Conservation (phyloP, 1,139 yeast genomes). For the Geotrichum citri-aurantii region DNA sequence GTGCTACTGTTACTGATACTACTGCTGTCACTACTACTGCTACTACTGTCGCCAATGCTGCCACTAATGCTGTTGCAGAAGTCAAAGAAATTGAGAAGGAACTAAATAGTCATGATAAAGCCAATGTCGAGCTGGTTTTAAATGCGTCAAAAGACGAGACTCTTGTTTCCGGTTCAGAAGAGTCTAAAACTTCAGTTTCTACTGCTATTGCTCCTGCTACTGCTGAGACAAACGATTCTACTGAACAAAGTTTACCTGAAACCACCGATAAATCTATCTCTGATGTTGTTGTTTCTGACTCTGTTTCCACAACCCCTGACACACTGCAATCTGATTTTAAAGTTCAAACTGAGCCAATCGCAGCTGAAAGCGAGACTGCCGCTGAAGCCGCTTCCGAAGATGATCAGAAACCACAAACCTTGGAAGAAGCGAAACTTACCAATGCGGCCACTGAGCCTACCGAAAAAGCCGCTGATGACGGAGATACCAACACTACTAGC, state of each 20-base stretch:
- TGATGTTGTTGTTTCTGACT: neutral
- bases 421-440: neutral
- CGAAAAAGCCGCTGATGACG: neutral
- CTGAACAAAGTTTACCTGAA: neutral
- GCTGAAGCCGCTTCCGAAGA: neutral
- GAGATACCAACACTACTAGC: neutral
- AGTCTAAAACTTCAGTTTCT: neutral
- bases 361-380: neutral
- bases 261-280: neutral
- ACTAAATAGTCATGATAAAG: neutral
- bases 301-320: neutral
- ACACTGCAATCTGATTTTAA: neutral
- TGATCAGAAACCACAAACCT: neutral
- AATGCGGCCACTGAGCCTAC: neutral
- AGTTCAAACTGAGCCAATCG: neutral
- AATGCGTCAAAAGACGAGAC: neutral
- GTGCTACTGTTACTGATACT: too few relatives aligned
- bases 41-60: neutral
- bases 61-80: neutral
- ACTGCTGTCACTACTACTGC: neutral
- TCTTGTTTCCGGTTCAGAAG: neutral
- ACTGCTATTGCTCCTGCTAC: neutral
- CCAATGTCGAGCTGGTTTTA: neutral
- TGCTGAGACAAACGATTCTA: neutral
- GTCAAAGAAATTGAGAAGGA: neutral